These are phyloP conservation scores for Melampsora americana DNA, from an alignment of 1,284 basidiomycete genomes.

Conservation along the genomic window DNA sequence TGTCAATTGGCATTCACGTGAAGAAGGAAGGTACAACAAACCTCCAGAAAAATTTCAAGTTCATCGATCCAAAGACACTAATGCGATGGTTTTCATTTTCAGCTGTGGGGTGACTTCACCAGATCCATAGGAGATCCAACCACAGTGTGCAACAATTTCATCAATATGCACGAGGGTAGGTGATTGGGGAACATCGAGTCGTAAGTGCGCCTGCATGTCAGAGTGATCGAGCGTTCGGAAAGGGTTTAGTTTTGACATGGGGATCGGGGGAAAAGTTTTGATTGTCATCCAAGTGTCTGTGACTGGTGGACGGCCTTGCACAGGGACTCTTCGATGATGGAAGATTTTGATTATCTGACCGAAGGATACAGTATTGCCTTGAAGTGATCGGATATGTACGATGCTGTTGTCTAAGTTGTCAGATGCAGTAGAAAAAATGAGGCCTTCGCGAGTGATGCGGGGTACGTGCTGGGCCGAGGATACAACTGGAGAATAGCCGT, in stretches of 20 bases:
- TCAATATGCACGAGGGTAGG: background rate
- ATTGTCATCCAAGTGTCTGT: background rate
- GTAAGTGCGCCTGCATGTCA: constrained; percentile 46
- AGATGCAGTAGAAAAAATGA: background rate
- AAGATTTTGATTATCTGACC: background rate
- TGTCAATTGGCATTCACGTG: no score
- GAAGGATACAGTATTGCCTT: background rate
- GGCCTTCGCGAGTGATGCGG: background rate
- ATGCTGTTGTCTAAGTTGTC: background rate
- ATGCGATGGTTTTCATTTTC: no score
- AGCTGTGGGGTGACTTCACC: no score
- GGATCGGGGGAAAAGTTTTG: background rate
- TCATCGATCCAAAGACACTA: no score
- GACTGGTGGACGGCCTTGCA: background rate
- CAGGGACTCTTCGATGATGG: background rate
- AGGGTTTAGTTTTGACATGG: background rate
- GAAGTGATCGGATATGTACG: background rate
- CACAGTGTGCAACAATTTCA: constrained; percentile 32
- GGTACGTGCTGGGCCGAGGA: background rate
- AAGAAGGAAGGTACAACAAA: no score
- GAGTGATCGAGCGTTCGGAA: constrained; percentile 51
- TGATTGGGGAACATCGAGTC: no score
- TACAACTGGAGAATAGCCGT: background rate
- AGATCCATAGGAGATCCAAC: constrained; percentile 18
- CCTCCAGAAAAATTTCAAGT: no score